Conservation (phyloP, 2,329 filamentous ascomycete species). For the Fusarium graminum region DNA sequence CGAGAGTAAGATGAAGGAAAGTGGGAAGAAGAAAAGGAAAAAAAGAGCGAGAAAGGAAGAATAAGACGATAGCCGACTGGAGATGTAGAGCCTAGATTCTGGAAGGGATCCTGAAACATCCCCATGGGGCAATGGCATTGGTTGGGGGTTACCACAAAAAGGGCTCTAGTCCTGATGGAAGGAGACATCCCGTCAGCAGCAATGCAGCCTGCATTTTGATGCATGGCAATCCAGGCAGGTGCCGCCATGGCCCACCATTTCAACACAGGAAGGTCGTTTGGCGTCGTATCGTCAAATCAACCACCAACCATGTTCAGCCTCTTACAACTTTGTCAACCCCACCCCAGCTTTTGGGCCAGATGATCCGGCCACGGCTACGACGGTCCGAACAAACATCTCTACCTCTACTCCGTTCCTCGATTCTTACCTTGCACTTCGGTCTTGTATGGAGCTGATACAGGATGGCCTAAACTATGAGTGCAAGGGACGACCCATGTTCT, state of each 20-base stretch:
- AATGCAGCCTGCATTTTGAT: conserved; percentile 23
- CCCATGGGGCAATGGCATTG: conserved; percentile 33
- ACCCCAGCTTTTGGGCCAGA: conserved; percentile 43
- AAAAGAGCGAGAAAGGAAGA: conserved; percentile 14
- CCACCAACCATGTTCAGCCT: conserved; percentile 25
- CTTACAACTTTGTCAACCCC: conserved; percentile 38
- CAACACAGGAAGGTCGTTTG: conserved; percentile 35
- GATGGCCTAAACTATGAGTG: conserved; percentile 39
- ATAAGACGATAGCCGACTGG: not conserved
- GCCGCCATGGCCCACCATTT: conserved; percentile 37
- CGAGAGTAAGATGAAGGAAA: conserved; percentile 21
- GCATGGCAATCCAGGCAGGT: conserved; percentile 24
- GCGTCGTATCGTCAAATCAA: conserved; percentile 10
- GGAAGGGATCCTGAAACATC: conserved; percentile 24
- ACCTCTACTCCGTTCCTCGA: conserved; percentile 33
- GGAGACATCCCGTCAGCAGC: conserved; percentile 24
- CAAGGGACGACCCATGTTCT: conserved; percentile 38
- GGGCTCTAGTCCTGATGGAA: conserved; percentile 9
- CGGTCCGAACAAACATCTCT: conserved; percentile 59
- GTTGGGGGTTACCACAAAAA: conserved; percentile 25
- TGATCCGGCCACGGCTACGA: conserved; percentile 61
- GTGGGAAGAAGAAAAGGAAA: conserved; percentile 19
- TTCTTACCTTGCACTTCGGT: conserved; percentile 25
- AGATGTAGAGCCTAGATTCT: conserved; percentile 17
- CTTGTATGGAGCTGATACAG: conserved; percentile 30